phyloP scores from a whole-genome alignment of 2,329 filamentous ascomycete genomes.

The Ploettnerulaceae sp. region DNA sequence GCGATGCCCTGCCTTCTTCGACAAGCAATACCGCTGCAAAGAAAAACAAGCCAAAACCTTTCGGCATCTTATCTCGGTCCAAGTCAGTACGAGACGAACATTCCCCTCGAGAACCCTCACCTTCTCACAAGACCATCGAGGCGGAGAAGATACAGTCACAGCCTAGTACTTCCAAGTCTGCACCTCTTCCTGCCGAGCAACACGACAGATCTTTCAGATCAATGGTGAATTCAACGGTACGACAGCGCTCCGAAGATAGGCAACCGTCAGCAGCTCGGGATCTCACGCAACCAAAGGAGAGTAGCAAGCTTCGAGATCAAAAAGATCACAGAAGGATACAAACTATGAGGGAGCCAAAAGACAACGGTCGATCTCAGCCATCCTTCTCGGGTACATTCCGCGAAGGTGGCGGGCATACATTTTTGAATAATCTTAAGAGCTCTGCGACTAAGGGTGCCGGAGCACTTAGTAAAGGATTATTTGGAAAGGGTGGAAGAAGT shows the following conservation, averaged over 20 bases:
- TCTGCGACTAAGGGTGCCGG: slow-evolving; percentile 71
- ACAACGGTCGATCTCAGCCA: slow-evolving; percentile 31
- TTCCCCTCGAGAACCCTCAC: slow-evolving; percentile 24
- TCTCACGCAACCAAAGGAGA: slow-evolving; percentile 35
- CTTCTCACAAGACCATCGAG: slow-evolving; percentile 20
- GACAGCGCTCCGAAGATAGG: slow-evolving; percentile 72
- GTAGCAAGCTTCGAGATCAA: slow-evolving; percentile 37
- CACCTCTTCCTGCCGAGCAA: slow-evolving; percentile 47
- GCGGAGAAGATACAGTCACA: slow-evolving; percentile 34
- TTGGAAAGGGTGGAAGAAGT: slow-evolving; percentile 70
- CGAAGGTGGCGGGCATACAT: slow-evolving; percentile 55
- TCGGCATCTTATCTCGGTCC: slow-evolving; percentile 37
- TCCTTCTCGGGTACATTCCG: slow-evolving; percentile 48
- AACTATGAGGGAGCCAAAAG: slow-evolving; percentile 35
- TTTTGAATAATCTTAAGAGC: slow-evolving; percentile 70
- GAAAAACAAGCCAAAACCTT: slow-evolving; percentile 34
- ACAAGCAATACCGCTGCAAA: slow-evolving; percentile 18
- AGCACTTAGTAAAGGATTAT: slow-evolving; percentile 76
- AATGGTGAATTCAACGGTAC: slow-evolving; percentile 57
- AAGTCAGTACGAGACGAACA: slow-evolving; percentile 41
- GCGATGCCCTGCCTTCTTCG: slow-evolving; percentile 18
- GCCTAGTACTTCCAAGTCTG: slow-evolving; percentile 48
- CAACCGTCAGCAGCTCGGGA: slow-evolving; percentile 43
- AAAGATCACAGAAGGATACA: slow-evolving; percentile 31
- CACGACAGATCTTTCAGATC: slow-evolving; percentile 61